These are phyloP conservation scores for Hygrocybe coccinea DNA, from an alignment of 768 basidiomycete genomes.

Conservation along the genomic window DNA sequence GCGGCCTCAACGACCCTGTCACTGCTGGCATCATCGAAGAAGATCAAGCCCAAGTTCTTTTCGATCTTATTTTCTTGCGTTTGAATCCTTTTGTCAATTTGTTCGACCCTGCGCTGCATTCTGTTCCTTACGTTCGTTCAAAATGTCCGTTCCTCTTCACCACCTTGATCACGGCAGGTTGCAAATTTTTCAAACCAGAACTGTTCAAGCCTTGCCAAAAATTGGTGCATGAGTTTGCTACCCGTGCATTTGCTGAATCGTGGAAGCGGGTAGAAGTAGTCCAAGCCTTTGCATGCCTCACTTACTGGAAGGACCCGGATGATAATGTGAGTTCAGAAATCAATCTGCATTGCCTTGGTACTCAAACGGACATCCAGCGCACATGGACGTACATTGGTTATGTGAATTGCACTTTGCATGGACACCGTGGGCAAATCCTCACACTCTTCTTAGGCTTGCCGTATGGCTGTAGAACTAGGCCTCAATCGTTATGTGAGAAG, in stretches of 20 bases:
- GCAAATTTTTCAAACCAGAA: conserved; percentile 75
- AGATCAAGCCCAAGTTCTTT: conserved; percentile 63
- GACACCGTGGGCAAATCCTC: too few species aligned
- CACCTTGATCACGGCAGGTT: conserved; percentile 74
- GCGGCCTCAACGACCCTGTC: conserved; percentile 60
- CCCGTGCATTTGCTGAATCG: conserved; percentile 71
- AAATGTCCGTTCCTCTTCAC: conserved; percentile 83
- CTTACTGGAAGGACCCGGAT: conserved; percentile 86
- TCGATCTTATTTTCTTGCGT: conserved; percentile 75
- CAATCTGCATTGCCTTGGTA: conserved; percentile 13
- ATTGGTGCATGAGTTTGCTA: conserved; percentile 68
- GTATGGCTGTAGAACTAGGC: conserved; percentile 82
- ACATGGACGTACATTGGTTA: conserved; percentile 89
- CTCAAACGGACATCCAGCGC: conserved; percentile 39
- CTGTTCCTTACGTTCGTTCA: conserved; percentile 70
- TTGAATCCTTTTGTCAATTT: conserved; percentile 87
- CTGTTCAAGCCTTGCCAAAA: conserved; percentile 64
- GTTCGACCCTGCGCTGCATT: conserved; percentile 84
- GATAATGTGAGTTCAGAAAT: conserved; percentile 56
- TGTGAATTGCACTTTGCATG: conserved; percentile 39
- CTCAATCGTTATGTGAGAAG: conserved; percentile 63
- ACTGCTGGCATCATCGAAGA: conserved; percentile 66
- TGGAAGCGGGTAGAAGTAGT: conserved; percentile 82
- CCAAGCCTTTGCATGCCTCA: conserved; percentile 84
- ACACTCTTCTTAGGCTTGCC: conserved; percentile 54